Percentiles rank a stretch among this genome's conserved stretches.
These are phyloP conservation scores for Dichotomocladium elegans DNA, from an alignment of 371 early-diverging fungal species.

Conservation along the genomic window DNA sequence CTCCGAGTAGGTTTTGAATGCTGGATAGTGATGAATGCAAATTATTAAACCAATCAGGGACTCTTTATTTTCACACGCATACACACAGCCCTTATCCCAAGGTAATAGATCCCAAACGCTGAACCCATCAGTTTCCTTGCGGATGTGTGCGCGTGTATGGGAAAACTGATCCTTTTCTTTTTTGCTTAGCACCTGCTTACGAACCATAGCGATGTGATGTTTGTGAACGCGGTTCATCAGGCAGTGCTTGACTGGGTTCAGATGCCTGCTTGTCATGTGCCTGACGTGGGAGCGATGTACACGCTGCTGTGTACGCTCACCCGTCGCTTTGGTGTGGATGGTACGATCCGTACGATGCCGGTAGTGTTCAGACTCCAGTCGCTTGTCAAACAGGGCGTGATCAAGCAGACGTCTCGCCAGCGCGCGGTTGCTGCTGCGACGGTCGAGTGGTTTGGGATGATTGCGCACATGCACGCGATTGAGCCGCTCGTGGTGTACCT, in stretches of 20 bases:
- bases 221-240: conserved; percentile 41
- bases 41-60: background rate
- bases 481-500: conserved; percentile 24
- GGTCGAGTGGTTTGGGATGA: conserved; percentile 48
- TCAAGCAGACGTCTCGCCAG: conserved; percentile 41
- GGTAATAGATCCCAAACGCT: background rate
- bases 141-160: no score
- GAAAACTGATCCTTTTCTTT: background rate
- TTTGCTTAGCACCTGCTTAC: conserved; percentile 5
- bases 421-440: conserved; percentile 57
- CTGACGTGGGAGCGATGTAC: conserved; percentile 51
- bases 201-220: conserved; percentile 27
- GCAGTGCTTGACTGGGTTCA: conserved; percentile 47
- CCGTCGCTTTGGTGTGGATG: conserved; percentile 53
- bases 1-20: conserved; percentile 20
- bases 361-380: conserved; percentile 60
- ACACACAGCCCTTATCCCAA: conserved; percentile 30
- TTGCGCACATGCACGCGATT: conserved; percentile 35
- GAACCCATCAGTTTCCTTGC: no score
- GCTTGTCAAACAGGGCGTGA: conserved; percentile 27
- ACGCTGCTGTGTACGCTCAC: conserved; percentile 39
- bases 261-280: conserved; percentile 34
- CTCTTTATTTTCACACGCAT: background rate
- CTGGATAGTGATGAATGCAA: background rate
- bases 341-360: conserved; percentile 58